A percentile compares a stretch with the other conserved stretches of the same genome.
phyloP scores from a whole-genome alignment of 2,329 filamentous ascomycete genomes.

The Colletotrichum limetticola region DNA sequence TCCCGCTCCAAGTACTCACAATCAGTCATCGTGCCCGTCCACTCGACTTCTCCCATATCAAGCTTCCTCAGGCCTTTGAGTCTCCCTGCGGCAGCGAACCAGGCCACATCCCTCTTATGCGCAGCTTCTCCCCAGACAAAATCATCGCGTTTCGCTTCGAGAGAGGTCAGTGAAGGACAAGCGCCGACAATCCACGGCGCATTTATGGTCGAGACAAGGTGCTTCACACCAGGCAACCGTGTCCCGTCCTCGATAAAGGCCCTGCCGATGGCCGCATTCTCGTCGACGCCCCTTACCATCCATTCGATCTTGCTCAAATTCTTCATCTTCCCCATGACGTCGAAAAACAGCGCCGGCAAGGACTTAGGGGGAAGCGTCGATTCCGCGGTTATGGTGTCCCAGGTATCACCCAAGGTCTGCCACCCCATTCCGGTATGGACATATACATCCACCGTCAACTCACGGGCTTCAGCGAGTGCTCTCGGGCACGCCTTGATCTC shows the following conservation, averaged over 20 bases:
- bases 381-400: neutral
- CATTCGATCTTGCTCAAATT: conserved; percentile 1
- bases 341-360: neutral
- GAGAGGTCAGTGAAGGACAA: neutral
- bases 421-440: neutral
- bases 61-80: neutral
- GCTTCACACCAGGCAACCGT: neutral
- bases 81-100: neutral
- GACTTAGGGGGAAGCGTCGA: neutral
- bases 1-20: neutral
- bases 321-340: neutral
- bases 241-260: neutral
- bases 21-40: neutral
- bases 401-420: neutral
- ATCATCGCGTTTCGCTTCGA: neutral
- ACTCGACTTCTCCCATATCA: neutral
- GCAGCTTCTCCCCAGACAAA: neutral
- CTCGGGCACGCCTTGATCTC: conserved; percentile 1
- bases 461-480: neutral
- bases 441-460: neutral
- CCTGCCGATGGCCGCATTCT: neutral
- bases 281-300: neutral
- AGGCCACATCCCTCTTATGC: neutral
- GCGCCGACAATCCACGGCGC: neutral
- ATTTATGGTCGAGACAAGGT: neutral